Conservation (phyloP, 768 basidiomycete species). For the Boletales sp. region DNA sequence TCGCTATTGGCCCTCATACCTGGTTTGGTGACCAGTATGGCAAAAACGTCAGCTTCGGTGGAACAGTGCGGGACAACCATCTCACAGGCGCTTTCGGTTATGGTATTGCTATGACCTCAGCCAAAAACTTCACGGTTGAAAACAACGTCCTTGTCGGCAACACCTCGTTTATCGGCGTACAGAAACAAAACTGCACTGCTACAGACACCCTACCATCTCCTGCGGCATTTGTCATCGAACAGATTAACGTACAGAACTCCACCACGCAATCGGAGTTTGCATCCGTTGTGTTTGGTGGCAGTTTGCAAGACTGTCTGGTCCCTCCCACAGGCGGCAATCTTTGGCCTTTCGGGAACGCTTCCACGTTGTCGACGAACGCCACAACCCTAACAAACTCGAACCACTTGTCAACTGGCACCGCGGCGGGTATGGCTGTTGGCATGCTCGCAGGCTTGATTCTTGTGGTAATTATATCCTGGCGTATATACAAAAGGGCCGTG, state of each 20-base stretch:
- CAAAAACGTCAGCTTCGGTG: constrained; percentile 53
- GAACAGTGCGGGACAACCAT: constrained; percentile 52
- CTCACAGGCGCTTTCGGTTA: constrained; percentile 71
- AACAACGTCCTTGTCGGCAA: constrained; percentile 62
- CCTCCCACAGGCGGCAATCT: constrained; percentile 66
- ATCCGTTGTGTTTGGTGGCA: constrained; percentile 43
- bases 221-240: constrained; percentile 57
- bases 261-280: constrained; percentile 53
- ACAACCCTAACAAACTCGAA: too few relatives aligned
- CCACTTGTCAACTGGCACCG: too few relatives aligned
- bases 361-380: too few relatives aligned
- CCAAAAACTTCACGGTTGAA: constrained; percentile 62
- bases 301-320: constrained; percentile 61
- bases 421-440: too few relatives aligned
- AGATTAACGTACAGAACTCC: constrained; percentile 36
- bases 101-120: constrained; percentile 63
- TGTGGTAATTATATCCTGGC: too few relatives aligned
- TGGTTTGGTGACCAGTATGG: constrained; percentile 66
- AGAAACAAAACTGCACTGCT: constrained; percentile 60
- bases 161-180: constrained; percentile 69
- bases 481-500: too few relatives aligned
- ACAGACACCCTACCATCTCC: constrained; percentile 49
- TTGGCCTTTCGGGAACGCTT: constrained; percentile 59
- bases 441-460: too few relatives aligned
- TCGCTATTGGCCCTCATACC: constrained; percentile 71